These are phyloP conservation scores for Aegilops longissima DNA, from an alignment of 176 grass and related monocot species.

Conservation along the genomic window DNA sequence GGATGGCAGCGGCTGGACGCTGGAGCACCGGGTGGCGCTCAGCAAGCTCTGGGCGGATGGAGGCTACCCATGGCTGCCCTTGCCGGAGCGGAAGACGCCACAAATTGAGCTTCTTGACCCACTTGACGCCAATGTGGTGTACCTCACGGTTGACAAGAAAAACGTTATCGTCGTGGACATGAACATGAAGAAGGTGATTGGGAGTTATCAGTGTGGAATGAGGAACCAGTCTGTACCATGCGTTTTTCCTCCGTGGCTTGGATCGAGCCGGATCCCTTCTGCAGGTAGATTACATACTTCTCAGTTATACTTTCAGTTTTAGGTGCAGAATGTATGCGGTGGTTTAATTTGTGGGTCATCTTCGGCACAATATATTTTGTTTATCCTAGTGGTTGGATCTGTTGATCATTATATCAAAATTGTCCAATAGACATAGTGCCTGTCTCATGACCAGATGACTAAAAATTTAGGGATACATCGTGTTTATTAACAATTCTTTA, in stretches of 20 bases:
- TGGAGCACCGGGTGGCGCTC: slow-evolving; percentile 18
- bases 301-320: not conserved
- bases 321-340: not conserved
- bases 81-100: not conserved
- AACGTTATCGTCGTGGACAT: slow-evolving; percentile 30
- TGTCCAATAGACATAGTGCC: not conserved
- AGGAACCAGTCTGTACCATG: not conserved
- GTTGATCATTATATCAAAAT: not conserved
- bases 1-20: slow-evolving; percentile 6
- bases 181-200: not conserved
- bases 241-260: slow-evolving; percentile 29
- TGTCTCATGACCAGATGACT: not conserved
- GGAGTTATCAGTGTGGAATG: not conserved
- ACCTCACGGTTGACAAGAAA: not conserved
- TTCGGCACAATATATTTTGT: not conserved
- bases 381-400: not conserved
- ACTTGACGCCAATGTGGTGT: slow-evolving; percentile 9
- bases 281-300: not conserved
- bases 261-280: not conserved
- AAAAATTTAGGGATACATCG: no score
- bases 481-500: no score
- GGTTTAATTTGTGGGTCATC: not conserved
- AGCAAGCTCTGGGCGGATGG: not conserved
- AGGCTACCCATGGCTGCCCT: not conserved
- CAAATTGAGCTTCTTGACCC: slow-evolving; percentile 16